Evolutionary conservation across 2,329 filamentous ascomycete genomes (phyloP), one percentile per base, ranked within the genome.

Genomic region (Aspergillus hortae): DNA sequence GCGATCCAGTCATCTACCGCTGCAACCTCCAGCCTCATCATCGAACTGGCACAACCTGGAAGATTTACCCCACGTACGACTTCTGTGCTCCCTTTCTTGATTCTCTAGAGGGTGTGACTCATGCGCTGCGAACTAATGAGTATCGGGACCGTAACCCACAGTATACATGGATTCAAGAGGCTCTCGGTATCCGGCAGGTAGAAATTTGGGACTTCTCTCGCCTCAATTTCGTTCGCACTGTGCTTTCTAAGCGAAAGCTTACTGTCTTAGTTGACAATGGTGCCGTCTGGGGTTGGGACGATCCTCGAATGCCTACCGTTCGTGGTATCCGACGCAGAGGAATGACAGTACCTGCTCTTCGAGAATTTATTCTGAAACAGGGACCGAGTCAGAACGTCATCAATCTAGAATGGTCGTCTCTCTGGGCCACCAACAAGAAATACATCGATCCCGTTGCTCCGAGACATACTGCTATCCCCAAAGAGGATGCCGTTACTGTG

Each of bases 1-100:
- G 94, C 59, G 94, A 97, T 71, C 94, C 94, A 12, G 92, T 97
- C 72, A 95, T 97, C 71, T 97, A 96, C 80, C 87, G 94, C 60
- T 96, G 91, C 82, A 96, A 95, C 66, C 79, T 82, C 5, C 67
- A 80, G 46, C 70, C 77, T n/a, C 83, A 86, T 64, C 83, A 84
- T 69, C 80, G 83, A 47, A 86, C 83, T 6, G 82, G 82, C 14
- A 70, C 68, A 45, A 80, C 77, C 54, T 86, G 83, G 82, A 86
- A 85, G 68, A 80, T 84, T 61, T 86, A 86, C 67, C 83, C 83
- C 1, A 86, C 82, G 15, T 86, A 86, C 63, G 83, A 86, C 67
- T 85, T 85, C 65, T 82, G 80, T 59, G 85, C 81, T 64, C 83
- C 83, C 14, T 78, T 86, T 38, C 77, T 86, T 38, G 83, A 86